Evolutionary conservation across 2,329 filamentous ascomycete species (phyloP).

Genomic region (Fusarium chaquense): DNA sequence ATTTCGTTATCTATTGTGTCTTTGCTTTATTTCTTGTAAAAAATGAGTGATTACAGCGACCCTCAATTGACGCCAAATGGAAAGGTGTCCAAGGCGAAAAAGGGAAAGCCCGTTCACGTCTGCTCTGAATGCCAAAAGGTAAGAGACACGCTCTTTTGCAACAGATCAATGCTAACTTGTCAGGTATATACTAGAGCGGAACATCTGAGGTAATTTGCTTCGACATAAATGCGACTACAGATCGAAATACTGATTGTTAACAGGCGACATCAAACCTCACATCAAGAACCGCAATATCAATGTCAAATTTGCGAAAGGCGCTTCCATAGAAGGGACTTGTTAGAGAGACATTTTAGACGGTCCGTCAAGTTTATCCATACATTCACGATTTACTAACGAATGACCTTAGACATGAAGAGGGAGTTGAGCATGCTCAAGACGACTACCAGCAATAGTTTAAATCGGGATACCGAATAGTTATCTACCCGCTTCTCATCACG

Average conservation of each 20-base stretch:
- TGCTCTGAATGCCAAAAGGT: slow-evolving; percentile 21
- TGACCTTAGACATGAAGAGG: slow-evolving; percentile 1
- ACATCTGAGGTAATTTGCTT: slow-evolving; percentile 1
- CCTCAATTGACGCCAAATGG: slow-evolving; percentile 10
- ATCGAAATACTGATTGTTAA: background rate
- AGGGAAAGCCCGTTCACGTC: slow-evolving; percentile 19
- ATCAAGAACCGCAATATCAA: slow-evolving; percentile 16
- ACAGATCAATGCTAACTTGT: no score
- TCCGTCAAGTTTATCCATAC: background rate
- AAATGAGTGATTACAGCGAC: slow-evolving; percentile 4
- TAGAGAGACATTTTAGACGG: slow-evolving; percentile 25
- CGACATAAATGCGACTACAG: background rate
- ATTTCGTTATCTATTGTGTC: background rate
- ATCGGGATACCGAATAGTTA: no score
- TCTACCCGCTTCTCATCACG: no score
- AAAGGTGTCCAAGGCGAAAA: slow-evolving; percentile 19
- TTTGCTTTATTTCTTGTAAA: background rate
- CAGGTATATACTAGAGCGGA: slow-evolving; percentile 20
- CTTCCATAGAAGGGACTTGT: slow-evolving; percentile 10
- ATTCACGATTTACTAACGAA: background rate
- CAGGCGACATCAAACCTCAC: slow-evolving; percentile 15
- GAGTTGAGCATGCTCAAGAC: background rate
- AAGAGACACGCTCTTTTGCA: no score
- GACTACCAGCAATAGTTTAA: background rate
- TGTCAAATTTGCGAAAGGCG: slow-evolving; percentile 16